phyloP scores from a whole-genome alignment of 768 basidiomycete genomes.

The Boletus vermiculosoides region DNA sequence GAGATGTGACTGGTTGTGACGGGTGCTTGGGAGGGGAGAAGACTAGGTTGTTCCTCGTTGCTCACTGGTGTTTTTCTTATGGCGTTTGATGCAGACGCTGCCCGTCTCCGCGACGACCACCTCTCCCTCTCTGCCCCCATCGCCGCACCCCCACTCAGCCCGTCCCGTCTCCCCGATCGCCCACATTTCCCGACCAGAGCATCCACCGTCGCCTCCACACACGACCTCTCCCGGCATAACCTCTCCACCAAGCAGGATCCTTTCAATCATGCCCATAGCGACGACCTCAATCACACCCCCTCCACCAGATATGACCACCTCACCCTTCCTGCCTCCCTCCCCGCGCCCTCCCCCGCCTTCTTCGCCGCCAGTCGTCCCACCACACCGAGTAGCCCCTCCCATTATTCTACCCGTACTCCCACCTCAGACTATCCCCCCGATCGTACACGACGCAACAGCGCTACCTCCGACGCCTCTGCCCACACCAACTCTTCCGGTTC shows the following conservation, averaged over 20 bases:
- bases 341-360: constrained; percentile 46
- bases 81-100: constrained; percentile 32
- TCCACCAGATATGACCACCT: constrained; percentile 15
- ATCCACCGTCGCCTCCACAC: constrained; percentile 55
- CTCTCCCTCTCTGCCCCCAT: constrained; percentile 23
- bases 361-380: constrained; percentile 57
- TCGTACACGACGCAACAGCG: constrained; percentile 45
- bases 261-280: constrained; percentile 58
- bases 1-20: constrained; percentile 28
- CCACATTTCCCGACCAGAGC: constrained; percentile 59
- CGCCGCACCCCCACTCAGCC: constrained; percentile 36
- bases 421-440: constrained; percentile 55
- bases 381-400: constrained; percentile 50
- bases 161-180: constrained; percentile 48
- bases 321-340: constrained; percentile 30
- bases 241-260: constrained; percentile 36
- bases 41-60: neutral
- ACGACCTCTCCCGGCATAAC: constrained; percentile 52
- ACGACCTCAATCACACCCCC: constrained; percentile 59
- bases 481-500: constrained; percentile 54
- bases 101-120: constrained; percentile 30
- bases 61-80: constrained; percentile 1
- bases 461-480: constrained; percentile 51
- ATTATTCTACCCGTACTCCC: constrained; percentile 47
- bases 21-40: neutral